Conservation (phyloP, 495 filamentous ascomycete genomes). For the Aspergillus bridgeri region DNA sequence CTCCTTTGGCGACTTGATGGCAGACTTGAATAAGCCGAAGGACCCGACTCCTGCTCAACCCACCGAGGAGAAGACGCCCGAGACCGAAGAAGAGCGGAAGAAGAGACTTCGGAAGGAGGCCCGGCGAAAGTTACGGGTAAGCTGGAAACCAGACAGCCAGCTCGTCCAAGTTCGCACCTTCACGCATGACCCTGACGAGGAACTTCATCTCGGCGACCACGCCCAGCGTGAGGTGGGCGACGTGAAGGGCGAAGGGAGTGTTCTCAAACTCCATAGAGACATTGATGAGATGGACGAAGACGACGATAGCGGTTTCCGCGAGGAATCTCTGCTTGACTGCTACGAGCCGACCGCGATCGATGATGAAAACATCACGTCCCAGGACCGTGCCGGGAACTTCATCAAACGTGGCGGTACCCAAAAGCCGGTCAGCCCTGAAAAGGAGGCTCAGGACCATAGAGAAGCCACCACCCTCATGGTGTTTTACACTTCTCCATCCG, state of each 20-base stretch:
- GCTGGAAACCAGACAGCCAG: slow-evolving; percentile 68
- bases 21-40: slow-evolving; percentile 62
- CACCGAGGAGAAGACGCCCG: slow-evolving; percentile 53
- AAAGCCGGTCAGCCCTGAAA: slow-evolving; percentile 59
- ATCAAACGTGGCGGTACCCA: slow-evolving; percentile 61
- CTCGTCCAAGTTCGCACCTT: slow-evolving; percentile 72
- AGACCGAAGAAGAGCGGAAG: slow-evolving; percentile 71
- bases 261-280: slow-evolving; percentile 70
- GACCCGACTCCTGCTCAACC: slow-evolving; percentile 52
- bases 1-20: slow-evolving; percentile 58
- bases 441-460: slow-evolving; percentile 62
- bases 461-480: slow-evolving; percentile 81
- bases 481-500: slow-evolving; percentile 66
- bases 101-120: slow-evolving; percentile 77
- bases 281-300: slow-evolving; percentile 64
- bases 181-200: slow-evolving; percentile 76
- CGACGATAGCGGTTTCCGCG: slow-evolving; percentile 53
- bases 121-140: slow-evolving; percentile 65
- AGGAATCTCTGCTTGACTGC: slow-evolving; percentile 46
- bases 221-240: slow-evolving; percentile 67
- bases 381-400: slow-evolving; percentile 53
- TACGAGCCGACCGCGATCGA: slow-evolving; percentile 49
- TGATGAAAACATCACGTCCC: slow-evolving; percentile 48
- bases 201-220: slow-evolving; percentile 64
- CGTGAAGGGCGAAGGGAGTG: slow-evolving; percentile 72